phyloP scores from a whole-genome alignment of 306 rosid species.

The Oemleria cerasiformis region DNA sequence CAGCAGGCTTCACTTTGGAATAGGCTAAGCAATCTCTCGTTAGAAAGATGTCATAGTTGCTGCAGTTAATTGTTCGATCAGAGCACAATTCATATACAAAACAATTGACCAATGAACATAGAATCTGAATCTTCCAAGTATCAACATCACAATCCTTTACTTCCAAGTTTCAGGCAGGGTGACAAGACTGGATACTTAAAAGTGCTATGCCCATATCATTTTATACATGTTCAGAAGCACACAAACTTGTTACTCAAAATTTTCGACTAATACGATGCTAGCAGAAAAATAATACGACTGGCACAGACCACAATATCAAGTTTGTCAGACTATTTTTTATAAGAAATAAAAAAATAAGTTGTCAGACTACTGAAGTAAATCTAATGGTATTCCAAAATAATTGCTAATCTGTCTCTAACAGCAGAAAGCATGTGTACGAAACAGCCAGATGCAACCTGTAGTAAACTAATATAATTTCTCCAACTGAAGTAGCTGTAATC shows the following conservation, averaged over 20 bases:
- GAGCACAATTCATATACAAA: constrained; percentile 21
- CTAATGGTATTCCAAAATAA: background rate
- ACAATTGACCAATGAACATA: background rate
- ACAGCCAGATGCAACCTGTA: background rate
- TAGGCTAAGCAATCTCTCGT: constrained; percentile 90
- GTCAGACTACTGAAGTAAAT: background rate
- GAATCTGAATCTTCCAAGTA: background rate
- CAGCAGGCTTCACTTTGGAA: constrained; percentile 92
- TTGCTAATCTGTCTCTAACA: background rate
- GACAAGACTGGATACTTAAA: background rate
- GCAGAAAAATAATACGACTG: background rate
- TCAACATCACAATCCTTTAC: background rate
- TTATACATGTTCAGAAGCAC: background rate
- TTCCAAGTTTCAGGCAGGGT: background rate
- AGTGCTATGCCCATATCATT: background rate
- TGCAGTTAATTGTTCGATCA: constrained; percentile 53
- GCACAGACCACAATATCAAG: background rate
- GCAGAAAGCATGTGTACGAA: background rate
- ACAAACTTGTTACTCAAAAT: background rate
- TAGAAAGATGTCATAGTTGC: constrained; percentile 85
- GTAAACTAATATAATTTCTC: background rate
- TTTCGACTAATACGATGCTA: background rate
- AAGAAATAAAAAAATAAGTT: background rate
- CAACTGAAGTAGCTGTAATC: background rate
- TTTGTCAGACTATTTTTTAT: no score